Percentiles rank a stretch among this genome's conserved stretches.
Evolutionary conservation across 352 stramenopile species (phyloP).

Genomic region (Pelagophyceae sp.): DNA sequence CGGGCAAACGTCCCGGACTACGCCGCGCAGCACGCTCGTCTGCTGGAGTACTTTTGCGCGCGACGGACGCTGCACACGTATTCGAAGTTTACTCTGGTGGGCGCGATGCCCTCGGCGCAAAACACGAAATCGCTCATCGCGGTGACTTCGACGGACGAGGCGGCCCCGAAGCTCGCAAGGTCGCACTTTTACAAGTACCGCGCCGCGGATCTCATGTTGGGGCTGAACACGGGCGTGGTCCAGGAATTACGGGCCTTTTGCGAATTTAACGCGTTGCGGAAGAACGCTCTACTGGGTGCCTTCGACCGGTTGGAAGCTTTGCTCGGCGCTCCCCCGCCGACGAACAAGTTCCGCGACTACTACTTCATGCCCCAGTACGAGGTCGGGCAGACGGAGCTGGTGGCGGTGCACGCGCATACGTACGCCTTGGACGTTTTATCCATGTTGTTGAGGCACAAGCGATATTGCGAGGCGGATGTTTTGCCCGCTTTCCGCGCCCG

Average conservation of each 20-base stretch:
- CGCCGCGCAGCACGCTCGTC: constrained; percentile 34
- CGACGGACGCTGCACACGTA: constrained; percentile 39
- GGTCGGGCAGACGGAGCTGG: constrained; percentile 41
- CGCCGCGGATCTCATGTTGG: constrained; percentile 42
- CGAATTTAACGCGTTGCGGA: constrained; percentile 42
- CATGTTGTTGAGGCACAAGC: too few species aligned
- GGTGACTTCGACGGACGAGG: constrained; percentile 32
- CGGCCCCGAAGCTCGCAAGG: constrained; percentile 31
- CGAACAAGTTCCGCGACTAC: constrained; percentile 41
- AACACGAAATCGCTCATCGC: constrained; percentile 42
- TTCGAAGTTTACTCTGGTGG: constrained; percentile 37
- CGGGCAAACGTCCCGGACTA: constrained; percentile 36
- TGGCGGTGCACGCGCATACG: constrained; percentile 42
- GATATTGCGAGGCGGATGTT: too few species aligned
- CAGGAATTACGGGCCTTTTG: constrained; percentile 35
- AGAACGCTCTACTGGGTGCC: constrained; percentile 41
- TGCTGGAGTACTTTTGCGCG: constrained; percentile 36
- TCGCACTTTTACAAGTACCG: constrained; percentile 47
- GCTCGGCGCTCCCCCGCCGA: constrained; percentile 26
- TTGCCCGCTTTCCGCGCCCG: too few species aligned
- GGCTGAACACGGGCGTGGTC: constrained; percentile 40
- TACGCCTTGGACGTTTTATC: constrained; percentile 43
- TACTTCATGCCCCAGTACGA: constrained; percentile 46
- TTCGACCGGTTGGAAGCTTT: constrained; percentile 32
- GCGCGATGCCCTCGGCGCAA: constrained; percentile 37